A percentile compares a stretch with the other conserved stretches of the same genome.
Evolutionary conservation across 805 yeast species (phyloP).

Genomic region (Kazachstania martiniae): DNA sequence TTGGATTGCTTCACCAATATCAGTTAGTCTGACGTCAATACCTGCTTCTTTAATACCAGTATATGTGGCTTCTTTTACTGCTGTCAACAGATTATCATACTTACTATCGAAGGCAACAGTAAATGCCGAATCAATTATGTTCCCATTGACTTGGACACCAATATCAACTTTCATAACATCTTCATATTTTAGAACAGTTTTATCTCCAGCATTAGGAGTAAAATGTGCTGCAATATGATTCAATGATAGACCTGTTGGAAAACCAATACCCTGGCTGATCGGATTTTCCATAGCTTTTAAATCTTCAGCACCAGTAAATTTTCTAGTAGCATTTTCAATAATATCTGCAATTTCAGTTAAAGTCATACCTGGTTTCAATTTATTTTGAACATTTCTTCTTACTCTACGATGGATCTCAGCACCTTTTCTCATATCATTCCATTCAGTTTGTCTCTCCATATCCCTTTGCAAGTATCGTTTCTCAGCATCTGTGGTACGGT

Average conservation of each 20-base stretch:
- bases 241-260: constrained; percentile 94
- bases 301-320: constrained; percentile 53
- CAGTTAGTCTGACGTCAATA: constrained; percentile 88
- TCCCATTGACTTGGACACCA: constrained; percentile 94
- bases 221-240: constrained; percentile 96
- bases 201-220: constrained; percentile 94
- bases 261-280: constrained; percentile 75
- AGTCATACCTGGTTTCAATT: constrained; percentile 82
- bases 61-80: constrained; percentile 88
- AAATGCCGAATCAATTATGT: constrained; percentile 89
- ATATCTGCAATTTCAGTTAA: constrained; percentile 83
- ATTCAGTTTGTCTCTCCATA: constrained; percentile 39
- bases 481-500: constrained; percentile 80
- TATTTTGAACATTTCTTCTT: constrained; percentile 63
- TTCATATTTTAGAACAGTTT: constrained; percentile 63
- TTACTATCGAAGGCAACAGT: constrained; percentile 79
- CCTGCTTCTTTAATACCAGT: constrained; percentile 92
- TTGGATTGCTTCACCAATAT: constrained; percentile 91
- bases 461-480: constrained; percentile 61
- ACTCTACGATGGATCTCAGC: constrained; percentile 94
- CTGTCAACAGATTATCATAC: constrained; percentile 69
- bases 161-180: constrained; percentile 96
- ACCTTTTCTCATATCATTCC: constrained; percentile 89
- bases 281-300: constrained; percentile 34
- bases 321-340: constrained; percentile 76